Evolutionary conservation across 345 rosid genomes (phyloP).

Genomic region (Salix arbutifolia): DNA sequence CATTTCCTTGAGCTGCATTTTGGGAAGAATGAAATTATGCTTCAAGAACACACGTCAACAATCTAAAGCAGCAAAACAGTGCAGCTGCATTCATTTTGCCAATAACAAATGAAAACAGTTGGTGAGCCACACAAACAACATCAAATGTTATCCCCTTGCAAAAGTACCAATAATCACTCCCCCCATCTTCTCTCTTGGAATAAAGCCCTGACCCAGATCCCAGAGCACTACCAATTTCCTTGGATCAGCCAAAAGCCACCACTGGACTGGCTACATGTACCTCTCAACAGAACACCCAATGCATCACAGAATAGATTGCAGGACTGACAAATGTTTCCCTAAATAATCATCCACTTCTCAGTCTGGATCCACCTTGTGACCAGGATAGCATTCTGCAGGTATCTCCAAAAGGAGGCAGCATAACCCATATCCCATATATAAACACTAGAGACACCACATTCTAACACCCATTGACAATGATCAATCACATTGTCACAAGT

Average conservation of each 20-base stretch:
- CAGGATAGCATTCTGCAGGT: neutral
- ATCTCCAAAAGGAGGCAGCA: neutral
- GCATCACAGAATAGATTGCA: too few relatives aligned
- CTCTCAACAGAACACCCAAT: neutral
- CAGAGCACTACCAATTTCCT: neutral
- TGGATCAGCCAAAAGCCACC: neutral
- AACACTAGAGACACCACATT: neutral
- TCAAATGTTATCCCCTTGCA: neutral
- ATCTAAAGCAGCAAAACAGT: neutral
- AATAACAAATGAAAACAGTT: neutral
- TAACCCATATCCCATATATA: neutral
- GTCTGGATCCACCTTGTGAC: neutral
- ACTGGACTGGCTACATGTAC: neutral
- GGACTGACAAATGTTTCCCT: neutral
- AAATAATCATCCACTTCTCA: neutral
- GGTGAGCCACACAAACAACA: neutral
- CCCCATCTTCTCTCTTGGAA: neutral
- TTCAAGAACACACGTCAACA: neutral
- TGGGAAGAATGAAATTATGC: neutral
- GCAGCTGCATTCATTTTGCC: neutral
- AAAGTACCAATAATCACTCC: neutral
- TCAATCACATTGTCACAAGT: neutral
- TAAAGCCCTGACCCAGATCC: neutral
- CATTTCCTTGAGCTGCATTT: conserved; percentile 83
- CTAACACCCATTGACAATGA: neutral